phyloP scores from a whole-genome alignment of 345 rosid species.

The Gossypioides kirkii region DNA sequence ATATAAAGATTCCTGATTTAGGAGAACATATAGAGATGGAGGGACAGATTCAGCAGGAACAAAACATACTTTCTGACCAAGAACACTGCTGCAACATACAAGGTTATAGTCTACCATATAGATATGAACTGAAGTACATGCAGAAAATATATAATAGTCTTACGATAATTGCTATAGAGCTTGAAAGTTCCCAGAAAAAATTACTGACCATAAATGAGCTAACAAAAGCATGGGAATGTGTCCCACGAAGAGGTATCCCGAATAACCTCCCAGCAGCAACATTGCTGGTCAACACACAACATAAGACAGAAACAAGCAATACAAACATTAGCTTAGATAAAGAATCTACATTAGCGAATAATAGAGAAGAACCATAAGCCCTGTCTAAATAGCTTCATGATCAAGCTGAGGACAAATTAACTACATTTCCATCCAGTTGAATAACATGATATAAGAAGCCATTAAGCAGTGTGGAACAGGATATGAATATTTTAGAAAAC shows the following conservation, averaged over 20 bases:
- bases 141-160: not conserved
- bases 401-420: constrained; percentile 5
- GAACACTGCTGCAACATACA: not conserved
- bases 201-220: constrained; percentile 90
- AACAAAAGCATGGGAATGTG: constrained; percentile 98
- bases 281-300: constrained; percentile 47
- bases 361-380: not conserved
- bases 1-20: not conserved
- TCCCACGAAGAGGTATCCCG: constrained; percentile 94
- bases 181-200: not conserved
- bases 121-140: not conserved
- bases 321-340: constrained; percentile 11
- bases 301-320: constrained; percentile 8
- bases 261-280: constrained; percentile 88
- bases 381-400: not conserved
- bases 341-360: not conserved
- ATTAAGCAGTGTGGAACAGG: not conserved
- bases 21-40: not conserved
- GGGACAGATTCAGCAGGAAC: not conserved
- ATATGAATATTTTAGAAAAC: not conserved
- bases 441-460: not conserved
- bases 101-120: not conserved
- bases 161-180: not conserved
- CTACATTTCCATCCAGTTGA: not conserved
- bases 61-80: not conserved